Evolutionary conservation across 768 basidiomycete genomes (phyloP), one percentile per base, ranked within the genome.

Genomic region (Galerina sulciceps): DNA sequence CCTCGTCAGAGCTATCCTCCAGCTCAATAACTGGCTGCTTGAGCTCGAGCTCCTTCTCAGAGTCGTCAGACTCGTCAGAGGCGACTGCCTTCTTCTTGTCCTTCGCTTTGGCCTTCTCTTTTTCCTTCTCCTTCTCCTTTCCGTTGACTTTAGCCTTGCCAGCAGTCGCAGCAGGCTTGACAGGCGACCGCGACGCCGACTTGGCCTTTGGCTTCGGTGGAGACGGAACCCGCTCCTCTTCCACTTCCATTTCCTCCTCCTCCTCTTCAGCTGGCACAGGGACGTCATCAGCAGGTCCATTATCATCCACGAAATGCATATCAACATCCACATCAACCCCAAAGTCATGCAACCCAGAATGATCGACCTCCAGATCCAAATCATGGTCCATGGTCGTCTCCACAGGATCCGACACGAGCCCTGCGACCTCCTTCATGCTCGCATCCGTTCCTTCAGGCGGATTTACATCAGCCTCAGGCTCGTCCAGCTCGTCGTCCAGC

Each of bases 381-480:
- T 50, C 56, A 2, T 26, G 37, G 4, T 53, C 59, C 48, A 45
- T 31, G 14, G 11, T 46, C 50, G 18, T 37, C 55, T 35, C 52
- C 46, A 36, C 38, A 56, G 38, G 51, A 35, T 58, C 53, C 31
- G 26, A 31, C 26, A 60, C 53, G 20, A 64, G 50, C 18, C 58
- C 55, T 13, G 51, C 51, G 3, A 67, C 64, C 63, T 77, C 74
- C 43, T 66, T 65, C 37, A 66, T 67, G 44, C 69, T 75, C 40
- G 58, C 71, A 42, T 70, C 73, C n/a, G 73, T 75, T 35, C 68
- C 69, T 20, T 61, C 34, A 1, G 71, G 73, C 15, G 49, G 4
- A n/a, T 42, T 47, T 23, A 58, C 58, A 31, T 58, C 61, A 10
- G 44, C 57, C 14, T 34, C 40, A 5, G n/a, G 22, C 36, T 49